phyloP scores from a whole-genome alignment of 768 basidiomycete genomes.

The Hygrocybe punicea region DNA sequence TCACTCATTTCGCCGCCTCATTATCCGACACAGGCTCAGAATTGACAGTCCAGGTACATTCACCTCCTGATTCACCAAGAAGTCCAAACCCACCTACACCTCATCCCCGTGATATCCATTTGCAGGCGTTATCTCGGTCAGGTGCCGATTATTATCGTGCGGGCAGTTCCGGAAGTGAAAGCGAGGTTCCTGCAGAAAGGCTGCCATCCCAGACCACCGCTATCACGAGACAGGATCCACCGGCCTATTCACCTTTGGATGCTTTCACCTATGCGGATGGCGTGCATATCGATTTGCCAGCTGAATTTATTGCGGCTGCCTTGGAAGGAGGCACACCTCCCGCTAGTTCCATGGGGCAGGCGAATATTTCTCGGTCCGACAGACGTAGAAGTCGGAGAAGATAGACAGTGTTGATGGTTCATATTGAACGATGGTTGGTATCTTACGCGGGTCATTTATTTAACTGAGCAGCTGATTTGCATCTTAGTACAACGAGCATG shows the following conservation, averaged over 20 bases:
- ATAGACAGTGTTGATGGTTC: conserved; percentile 23
- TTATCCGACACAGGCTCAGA: conserved; percentile 65
- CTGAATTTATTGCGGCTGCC: conserved; percentile 87
- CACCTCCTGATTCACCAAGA: conserved; percentile 75
- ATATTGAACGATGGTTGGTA: neutral
- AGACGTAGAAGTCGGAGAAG: conserved; percentile 58
- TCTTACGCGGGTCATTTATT: no score
- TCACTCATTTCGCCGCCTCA: conserved; percentile 63
- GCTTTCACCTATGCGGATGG: conserved; percentile 82
- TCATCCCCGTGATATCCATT: conserved; percentile 74
- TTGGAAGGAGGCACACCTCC: conserved; percentile 72
- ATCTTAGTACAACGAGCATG: no score
- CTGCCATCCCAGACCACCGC: conserved; percentile 31
- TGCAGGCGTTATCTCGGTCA: conserved; percentile 56
- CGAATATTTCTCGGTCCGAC: conserved; percentile 46
- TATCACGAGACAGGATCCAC: conserved; percentile 63
- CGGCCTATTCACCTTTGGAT: conserved; percentile 86
- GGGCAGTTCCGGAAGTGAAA: conserved; percentile 31
- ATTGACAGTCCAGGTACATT: conserved; percentile 66
- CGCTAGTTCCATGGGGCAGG: conserved; percentile 52
- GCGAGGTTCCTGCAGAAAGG: conserved; percentile 24
- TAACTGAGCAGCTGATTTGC: no score
- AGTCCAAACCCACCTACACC: conserved; percentile 85
- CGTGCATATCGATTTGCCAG: conserved; percentile 89
- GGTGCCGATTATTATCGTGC: conserved; percentile 38